Percentiles rank a stretch among this genome's conserved stretches.
Conservation (phyloP, 2,329 filamentous ascomycete genomes). For the Sordariomycetes sp. region DNA sequence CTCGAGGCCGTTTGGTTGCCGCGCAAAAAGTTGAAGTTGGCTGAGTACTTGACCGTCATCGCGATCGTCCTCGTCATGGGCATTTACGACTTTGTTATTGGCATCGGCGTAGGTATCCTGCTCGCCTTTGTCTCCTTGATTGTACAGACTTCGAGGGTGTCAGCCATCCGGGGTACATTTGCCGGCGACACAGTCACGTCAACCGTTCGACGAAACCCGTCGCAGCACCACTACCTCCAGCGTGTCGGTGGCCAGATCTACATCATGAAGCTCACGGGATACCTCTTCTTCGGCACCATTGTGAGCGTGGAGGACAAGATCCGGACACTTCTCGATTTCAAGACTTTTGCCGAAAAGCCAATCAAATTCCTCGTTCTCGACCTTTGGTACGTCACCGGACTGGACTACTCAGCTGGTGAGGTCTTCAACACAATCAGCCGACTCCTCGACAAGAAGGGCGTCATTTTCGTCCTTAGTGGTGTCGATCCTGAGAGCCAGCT, state of each 20-base stretch:
- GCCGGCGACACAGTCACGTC: conserved; percentile 83
- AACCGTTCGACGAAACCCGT: conserved; percentile 82
- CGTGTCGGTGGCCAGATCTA: conserved; percentile 82
- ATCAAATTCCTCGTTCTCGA: conserved; percentile 89
- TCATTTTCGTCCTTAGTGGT: conserved; percentile 76
- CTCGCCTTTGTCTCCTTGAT: conserved; percentile 87
- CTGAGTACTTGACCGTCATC: conserved; percentile 85
- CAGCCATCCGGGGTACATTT: conserved; percentile 83
- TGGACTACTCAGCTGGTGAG: conserved; percentile 94
- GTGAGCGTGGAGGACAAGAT: conserved; percentile 90
- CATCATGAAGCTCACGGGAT: conserved; percentile 85
- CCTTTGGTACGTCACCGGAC: conserved; percentile 77
- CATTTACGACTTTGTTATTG: conserved; percentile 89
- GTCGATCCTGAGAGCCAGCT: conserved; percentile 68
- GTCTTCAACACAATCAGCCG: conserved; percentile 90
- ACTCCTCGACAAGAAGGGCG: conserved; percentile 65
- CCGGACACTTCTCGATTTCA: conserved; percentile 70
- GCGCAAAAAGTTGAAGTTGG: conserved; percentile 73
- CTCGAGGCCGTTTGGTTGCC: conserved; percentile 83
- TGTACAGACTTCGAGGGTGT: conserved; percentile 82
- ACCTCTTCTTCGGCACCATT: conserved; percentile 97
- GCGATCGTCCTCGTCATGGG: conserved; percentile 94
- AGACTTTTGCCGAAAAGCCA: conserved; percentile 66
- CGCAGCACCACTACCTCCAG: conserved; percentile 78
- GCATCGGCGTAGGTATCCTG: conserved; percentile 85